These are phyloP conservation scores for Gonapodya sp. DNA, from an alignment of 192 early-diverging fungal species.

Conservation along the genomic window DNA sequence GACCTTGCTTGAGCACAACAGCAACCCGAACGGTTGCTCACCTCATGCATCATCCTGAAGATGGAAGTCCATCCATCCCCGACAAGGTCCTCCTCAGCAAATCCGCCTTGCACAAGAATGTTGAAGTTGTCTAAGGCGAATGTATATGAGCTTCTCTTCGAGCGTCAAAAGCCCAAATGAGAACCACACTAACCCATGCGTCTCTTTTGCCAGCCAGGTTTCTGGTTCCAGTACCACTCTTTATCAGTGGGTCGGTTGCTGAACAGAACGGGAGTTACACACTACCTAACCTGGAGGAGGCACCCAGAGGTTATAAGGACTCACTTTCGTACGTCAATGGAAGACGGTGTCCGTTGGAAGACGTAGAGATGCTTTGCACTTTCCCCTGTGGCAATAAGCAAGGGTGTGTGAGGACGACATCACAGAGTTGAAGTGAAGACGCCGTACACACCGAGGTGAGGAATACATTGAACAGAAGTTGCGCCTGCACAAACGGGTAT, in stretches of 20 bases:
- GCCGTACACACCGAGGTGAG: neutral
- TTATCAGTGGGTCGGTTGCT: neutral
- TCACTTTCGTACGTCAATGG: neutral
- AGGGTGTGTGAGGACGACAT: too few relatives aligned
- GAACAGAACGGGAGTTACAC: too few relatives aligned
- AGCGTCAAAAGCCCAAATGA: too few relatives aligned
- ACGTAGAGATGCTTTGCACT: slow-evolving; percentile 10
- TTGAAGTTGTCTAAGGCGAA: slow-evolving; percentile 2
- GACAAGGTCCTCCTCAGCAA: neutral
- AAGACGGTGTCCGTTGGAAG: slow-evolving; percentile 8
- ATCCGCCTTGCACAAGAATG: neutral
- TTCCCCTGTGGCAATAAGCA: too few relatives aligned
- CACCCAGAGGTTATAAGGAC: too few relatives aligned
- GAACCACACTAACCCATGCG: neutral
- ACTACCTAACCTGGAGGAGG: too few relatives aligned
- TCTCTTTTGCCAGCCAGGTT: neutral
- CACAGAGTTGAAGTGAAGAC: too few relatives aligned
- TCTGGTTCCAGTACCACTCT: slow-evolving; percentile 7
- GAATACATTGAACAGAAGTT: neutral
- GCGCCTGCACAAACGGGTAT: neutral
- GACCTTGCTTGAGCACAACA: too few relatives aligned
- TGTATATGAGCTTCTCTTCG: too few relatives aligned
- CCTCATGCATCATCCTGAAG: neutral
- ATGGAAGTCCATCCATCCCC: slow-evolving; percentile 4
- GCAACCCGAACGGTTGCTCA: too few relatives aligned